Conservation (phyloP, 345 rosid species). For the Lepidium africanum region DNA sequence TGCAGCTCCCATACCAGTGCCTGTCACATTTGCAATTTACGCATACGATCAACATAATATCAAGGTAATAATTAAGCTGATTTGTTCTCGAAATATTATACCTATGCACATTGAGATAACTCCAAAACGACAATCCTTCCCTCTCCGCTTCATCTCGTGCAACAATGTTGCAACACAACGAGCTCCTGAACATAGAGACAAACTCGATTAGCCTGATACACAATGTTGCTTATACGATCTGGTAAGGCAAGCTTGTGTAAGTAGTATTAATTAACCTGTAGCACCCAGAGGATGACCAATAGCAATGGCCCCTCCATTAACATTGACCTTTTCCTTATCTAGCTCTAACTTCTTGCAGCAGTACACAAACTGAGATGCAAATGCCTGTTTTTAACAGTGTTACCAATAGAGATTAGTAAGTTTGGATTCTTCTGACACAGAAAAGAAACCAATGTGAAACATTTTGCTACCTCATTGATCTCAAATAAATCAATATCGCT, state of each 20-base stretch:
- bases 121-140: conserved; percentile 82
- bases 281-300: conserved; percentile 96
- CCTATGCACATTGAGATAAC: conserved; percentile 98
- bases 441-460: background rate
- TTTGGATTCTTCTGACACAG: background rate
- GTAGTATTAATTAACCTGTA: conserved; percentile 47
- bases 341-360: conserved; percentile 72
- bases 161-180: conserved; percentile 81
- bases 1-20: conserved; percentile 87
- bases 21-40: conserved; percentile 25
- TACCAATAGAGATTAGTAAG: background rate
- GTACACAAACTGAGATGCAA: conserved; percentile 91
- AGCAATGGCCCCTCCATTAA: conserved; percentile 95
- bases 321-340: conserved; percentile 68
- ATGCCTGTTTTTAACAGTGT: conserved; percentile 47
- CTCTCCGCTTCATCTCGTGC: conserved; percentile 87
- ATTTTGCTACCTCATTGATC: conserved; percentile 72
- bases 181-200: conserved; percentile 48
- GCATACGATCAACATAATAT: background rate
- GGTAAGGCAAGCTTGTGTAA: background rate
- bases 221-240: background rate
- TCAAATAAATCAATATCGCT: conserved; percentile 72
- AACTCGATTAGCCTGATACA: background rate
- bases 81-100: background rate
- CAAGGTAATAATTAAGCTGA: background rate